Percentiles rank a stretch among this genome's conserved stretches.
Evolutionary conservation across 2,329 filamentous ascomycete species (phyloP).

Genomic region (Aspergillus ochraceus): DNA sequence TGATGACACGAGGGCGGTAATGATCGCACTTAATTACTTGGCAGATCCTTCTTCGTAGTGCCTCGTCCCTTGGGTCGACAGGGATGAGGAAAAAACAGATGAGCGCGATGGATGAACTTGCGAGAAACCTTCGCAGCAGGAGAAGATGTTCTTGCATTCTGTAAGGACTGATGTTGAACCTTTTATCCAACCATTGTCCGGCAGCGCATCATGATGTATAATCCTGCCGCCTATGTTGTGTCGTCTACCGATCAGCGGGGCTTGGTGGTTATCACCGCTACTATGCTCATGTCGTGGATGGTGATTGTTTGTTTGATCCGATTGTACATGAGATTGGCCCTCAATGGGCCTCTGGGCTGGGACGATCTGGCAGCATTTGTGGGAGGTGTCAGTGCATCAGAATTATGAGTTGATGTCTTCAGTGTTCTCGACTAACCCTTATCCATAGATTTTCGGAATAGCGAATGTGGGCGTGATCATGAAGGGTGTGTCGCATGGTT

Average conservation of each 20-base stretch:
- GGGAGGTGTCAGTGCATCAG: constrained; percentile 13
- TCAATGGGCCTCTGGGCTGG: constrained; percentile 24
- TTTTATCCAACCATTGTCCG: no score
- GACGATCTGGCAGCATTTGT: constrained; percentile 22
- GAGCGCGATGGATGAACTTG: no score
- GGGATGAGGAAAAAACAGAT: no score
- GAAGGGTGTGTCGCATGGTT: constrained; percentile 22
- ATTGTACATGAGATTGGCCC: constrained; percentile 23
- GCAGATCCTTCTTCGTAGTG: no score
- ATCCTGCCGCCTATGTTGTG: constrained; percentile 12
- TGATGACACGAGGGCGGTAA: no score
- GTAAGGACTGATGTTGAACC: no score
- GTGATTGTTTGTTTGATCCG: constrained; percentile 17
- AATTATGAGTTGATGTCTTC: no score
- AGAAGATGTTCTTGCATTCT: no score
- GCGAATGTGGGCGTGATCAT: constrained; percentile 24
- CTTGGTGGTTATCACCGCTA: constrained; percentile 16
- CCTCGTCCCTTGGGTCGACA: no score
- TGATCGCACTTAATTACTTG: no score
- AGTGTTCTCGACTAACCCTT: background rate
- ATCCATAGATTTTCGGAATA: constrained; percentile 18
- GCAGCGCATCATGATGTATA: background rate
- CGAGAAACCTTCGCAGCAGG: no score
- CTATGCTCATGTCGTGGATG: constrained; percentile 26
- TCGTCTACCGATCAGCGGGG: constrained; percentile 18